Evolutionary conservation across 352 stramenopile species (phyloP), one percentile per base, ranked within the genome.

Genomic region (Pythium oligandrum): DNA sequence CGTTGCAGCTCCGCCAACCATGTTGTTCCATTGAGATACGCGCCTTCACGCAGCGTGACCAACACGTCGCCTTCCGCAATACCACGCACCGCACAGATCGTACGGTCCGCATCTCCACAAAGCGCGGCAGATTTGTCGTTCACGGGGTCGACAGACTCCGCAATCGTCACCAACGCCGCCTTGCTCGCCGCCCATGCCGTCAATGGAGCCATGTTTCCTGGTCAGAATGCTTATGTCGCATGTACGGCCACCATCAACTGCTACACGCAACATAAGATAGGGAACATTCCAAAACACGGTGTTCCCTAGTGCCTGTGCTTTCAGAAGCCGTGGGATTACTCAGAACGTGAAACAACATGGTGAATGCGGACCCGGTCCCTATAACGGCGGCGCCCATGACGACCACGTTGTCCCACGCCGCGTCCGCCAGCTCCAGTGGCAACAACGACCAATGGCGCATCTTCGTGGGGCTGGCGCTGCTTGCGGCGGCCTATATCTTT

Each of bases 381-480:
- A 26, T 26, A 0, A 0, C 17, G 17, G 17, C 17, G 17, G 17
- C 17, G 17, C 17, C 17, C 17, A 26, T 26, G 17, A 26, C 17
- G 17, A 26, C 17, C 17, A 17, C 39, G 39, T 34, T 30, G 35
- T 33, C 39, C 39, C 33, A 36, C 32, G 35, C 40, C 30, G 9
- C 4, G 7, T 17, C 36, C 10, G 26, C 17, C 6, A 44, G 26
- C 38, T 48, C 73, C 0, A 84, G 71, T 26, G 17, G 17, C 17
- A 26, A 26, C 48, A 74, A 68, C 35, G 68, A 88, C 44, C 75
- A 92, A 56, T 92, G 82, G 82, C 73, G 79, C 49, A 71, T 90
- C 35, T 83, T 92, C 53, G 57, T 92, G 11, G 82, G 82, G 3
- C 68, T 94, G 31, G 68, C 71, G n/a, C 59, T 94, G 51, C 73